These are phyloP conservation scores for Pestalotiopsis sp. DNA, from an alignment of 2,329 filamentous ascomycete species.

Conservation along the genomic window DNA sequence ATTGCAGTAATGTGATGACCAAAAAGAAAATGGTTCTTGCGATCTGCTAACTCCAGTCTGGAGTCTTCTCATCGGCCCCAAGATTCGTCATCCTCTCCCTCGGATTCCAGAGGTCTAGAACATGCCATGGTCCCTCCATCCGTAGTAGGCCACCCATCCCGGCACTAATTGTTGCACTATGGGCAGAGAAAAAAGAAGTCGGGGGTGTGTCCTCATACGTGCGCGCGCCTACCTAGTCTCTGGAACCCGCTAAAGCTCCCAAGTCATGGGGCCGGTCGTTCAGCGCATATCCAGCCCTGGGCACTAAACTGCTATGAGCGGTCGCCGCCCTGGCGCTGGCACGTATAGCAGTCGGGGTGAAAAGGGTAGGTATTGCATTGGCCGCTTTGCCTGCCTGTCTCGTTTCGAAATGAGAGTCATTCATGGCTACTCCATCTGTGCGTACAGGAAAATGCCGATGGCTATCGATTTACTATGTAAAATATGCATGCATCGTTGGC, in stretches of 20 bases:
- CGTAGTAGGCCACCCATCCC: conserved; percentile 6
- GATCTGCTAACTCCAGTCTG: background rate
- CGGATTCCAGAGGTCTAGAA: background rate
- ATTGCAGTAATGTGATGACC: too few relatives aligned
- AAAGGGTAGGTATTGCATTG: background rate
- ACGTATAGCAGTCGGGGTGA: background rate
- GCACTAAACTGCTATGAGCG: background rate
- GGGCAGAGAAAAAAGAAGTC: background rate
- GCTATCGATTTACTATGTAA: background rate
- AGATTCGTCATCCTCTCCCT: conserved; percentile 3
- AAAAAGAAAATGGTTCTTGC: background rate
- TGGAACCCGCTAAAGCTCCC: background rate
- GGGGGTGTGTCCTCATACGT: background rate
- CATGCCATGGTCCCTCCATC: background rate
- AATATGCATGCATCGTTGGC: background rate
- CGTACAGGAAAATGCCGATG: background rate
- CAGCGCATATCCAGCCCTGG: background rate
- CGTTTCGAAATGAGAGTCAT: background rate
- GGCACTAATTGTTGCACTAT: conserved; percentile 1
- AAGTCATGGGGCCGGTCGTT: background rate
- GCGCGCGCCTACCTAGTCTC: background rate
- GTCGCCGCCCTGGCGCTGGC: background rate
- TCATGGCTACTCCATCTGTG: background rate
- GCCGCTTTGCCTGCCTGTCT: background rate
- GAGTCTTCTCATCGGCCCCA: background rate